Percentiles rank a stretch among this genome's conserved stretches.
Conservation (phyloP, 768 basidiomycete species). For the Boletus rubropictus region DNA sequence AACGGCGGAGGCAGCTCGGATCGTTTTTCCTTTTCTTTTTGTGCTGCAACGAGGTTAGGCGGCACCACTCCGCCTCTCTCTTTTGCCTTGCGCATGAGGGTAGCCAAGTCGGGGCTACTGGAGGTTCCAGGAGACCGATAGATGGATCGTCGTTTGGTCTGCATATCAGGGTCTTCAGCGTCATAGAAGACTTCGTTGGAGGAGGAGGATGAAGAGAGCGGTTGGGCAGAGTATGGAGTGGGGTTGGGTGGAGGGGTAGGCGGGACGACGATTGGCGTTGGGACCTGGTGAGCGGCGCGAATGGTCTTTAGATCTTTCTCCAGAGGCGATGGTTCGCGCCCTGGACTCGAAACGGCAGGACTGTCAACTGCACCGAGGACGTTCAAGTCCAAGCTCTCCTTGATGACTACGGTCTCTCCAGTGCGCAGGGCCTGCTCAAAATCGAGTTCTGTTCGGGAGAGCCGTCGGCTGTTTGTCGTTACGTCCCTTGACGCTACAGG, state of each 20-base stretch:
- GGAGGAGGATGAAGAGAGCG: slow-evolving; percentile 42
- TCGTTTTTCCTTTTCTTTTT: slow-evolving; percentile 31
- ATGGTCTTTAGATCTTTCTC: slow-evolving; percentile 34
- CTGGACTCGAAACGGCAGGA: slow-evolving; percentile 14
- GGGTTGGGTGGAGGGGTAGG: slow-evolving; percentile 57
- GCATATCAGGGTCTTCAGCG: slow-evolving; percentile 59
- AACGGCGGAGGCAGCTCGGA: slow-evolving; percentile 42
- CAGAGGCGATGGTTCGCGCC: slow-evolving; percentile 36
- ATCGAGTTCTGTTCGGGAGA: slow-evolving; percentile 72
- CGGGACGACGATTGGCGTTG: slow-evolving; percentile 59
- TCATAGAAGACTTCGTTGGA: slow-evolving; percentile 59
- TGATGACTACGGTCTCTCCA: slow-evolving; percentile 62
- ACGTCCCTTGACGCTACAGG: slow-evolving; percentile 53
- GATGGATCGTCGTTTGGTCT: slow-evolving; percentile 76
- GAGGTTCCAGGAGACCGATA: slow-evolving; percentile 86
- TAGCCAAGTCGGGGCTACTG: slow-evolving; percentile 87
- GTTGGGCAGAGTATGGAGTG: slow-evolving; percentile 30
- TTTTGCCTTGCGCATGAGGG: slow-evolving; percentile 78
- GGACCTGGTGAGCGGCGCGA: slow-evolving; percentile 38
- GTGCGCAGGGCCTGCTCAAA: slow-evolving; percentile 72
- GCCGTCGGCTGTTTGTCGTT: slow-evolving; percentile 41
- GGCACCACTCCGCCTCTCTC: slow-evolving; percentile 49
- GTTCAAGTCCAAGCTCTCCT: slow-evolving; percentile 67
- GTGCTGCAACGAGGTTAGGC: slow-evolving; percentile 24
- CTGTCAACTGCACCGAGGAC: slow-evolving; percentile 53